These are phyloP conservation scores for Heracleum sosnowskyi DNA, from an alignment of 129 eudicot genomes.

Conservation along the genomic window DNA sequence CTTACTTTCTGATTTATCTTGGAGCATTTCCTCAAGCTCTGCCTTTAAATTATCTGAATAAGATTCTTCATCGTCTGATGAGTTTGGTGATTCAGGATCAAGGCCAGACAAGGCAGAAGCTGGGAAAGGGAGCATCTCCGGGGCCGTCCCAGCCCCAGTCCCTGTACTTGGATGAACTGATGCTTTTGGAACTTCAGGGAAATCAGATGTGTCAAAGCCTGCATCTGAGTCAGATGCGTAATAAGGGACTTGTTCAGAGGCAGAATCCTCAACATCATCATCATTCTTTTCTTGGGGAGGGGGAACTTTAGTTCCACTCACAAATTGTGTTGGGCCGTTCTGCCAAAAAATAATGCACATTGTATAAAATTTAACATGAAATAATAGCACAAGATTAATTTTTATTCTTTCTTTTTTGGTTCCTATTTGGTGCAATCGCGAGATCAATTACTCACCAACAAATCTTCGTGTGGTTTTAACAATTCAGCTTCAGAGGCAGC, in stretches of 20 bases:
- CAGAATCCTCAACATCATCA: slow-evolving; percentile 22
- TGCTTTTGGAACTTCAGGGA: slow-evolving; percentile 81
- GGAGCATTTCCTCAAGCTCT: slow-evolving; percentile 19
- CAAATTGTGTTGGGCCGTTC: slow-evolving; percentile 68
- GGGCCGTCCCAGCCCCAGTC: slow-evolving; percentile 38
- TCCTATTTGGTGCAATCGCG: background rate
- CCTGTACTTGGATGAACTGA: slow-evolving; percentile 34
- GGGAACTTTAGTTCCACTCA: slow-evolving; percentile 49
- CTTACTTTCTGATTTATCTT: slow-evolving; percentile 19
- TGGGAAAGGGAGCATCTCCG: slow-evolving; percentile 82
- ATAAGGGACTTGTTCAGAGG: slow-evolving; percentile 19
- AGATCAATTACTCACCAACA: slow-evolving; percentile 42
- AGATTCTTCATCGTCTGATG: slow-evolving; percentile 11
- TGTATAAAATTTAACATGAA: background rate
- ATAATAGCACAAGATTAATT: background rate
- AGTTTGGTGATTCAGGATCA: slow-evolving; percentile 30
- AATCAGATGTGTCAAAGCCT: slow-evolving; percentile 52
- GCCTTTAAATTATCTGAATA: background rate
- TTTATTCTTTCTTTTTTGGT: background rate
- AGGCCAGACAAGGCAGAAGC: slow-evolving; percentile 60
- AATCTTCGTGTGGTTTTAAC: slow-evolving; percentile 82
- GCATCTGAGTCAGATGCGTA: slow-evolving; percentile 48
- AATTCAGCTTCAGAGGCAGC: slow-evolving; percentile 76
- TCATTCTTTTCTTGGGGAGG: slow-evolving; percentile 52
- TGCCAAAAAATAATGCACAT: slow-evolving; percentile 21